phyloP scores from a whole-genome alignment of 2,329 filamentous ascomycete species.

The Beauveria sp. region DNA sequence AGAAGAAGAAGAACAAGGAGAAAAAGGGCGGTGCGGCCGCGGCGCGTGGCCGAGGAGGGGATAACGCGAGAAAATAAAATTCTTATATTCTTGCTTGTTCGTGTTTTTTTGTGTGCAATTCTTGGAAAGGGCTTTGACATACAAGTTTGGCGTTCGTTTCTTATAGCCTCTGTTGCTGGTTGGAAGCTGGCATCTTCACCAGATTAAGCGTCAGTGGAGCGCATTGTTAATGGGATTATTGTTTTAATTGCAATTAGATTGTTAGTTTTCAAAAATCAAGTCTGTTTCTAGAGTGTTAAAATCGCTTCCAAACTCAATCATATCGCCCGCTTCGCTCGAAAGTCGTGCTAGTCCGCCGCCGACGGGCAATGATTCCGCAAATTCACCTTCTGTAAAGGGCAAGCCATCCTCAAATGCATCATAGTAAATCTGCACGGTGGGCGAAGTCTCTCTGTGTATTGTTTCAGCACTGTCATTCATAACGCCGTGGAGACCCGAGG shows the following conservation, averaged over 20 bases:
- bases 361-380: neutral
- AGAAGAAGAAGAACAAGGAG: slow-evolving; percentile 35
- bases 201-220: neutral
- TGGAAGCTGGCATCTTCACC: slow-evolving; percentile 3
- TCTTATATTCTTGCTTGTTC: neutral
- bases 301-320: neutral
- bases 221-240: neutral
- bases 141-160: neutral
- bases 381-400: neutral
- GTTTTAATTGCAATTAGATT: neutral
- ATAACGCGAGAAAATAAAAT: neutral
- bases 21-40: slow-evolving; percentile 26
- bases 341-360: neutral
- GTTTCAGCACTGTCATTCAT: neutral
- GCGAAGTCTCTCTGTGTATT: no score
- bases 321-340: neutral
- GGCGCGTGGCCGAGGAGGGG: slow-evolving; percentile 12
- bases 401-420: neutral
- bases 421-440: neutral
- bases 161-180: neutral
- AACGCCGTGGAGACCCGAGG: neutral
- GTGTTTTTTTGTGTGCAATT: neutral
- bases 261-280: neutral
- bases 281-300: neutral
- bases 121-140: neutral